A percentile compares a stretch with the other conserved stretches of the same genome.
Conservation (phyloP, 768 basidiomycete genomes). For the Tephrocybe sp. region DNA sequence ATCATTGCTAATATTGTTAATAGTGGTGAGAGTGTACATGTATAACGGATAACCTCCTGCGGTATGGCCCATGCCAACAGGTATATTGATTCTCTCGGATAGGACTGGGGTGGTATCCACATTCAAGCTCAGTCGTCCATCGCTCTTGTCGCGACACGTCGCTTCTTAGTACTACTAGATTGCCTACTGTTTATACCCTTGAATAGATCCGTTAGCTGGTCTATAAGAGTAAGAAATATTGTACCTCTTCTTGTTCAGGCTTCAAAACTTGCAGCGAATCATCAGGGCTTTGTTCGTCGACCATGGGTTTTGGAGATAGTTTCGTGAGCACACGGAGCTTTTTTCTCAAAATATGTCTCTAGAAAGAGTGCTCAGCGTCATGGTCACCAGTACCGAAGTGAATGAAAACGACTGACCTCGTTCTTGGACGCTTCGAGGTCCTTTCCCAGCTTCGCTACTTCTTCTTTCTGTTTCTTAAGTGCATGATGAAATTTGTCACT, state of each 20-base stretch:
- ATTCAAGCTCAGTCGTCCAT: background rate
- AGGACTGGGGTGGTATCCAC: too few species aligned
- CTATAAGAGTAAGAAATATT: background rate
- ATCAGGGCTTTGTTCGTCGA: constrained; percentile 8
- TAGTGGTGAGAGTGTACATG: too few species aligned
- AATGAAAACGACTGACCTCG: background rate
- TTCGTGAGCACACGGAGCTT: constrained; percentile 16
- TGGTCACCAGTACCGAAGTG: background rate
- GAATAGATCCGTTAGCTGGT: background rate
- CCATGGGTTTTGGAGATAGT: background rate
- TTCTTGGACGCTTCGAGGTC: constrained; percentile 8
- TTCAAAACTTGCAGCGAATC: constrained; percentile 17
- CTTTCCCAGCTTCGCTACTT: background rate
- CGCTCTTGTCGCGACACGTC: background rate
- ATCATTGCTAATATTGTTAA: too few species aligned
- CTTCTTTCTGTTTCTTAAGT: constrained; percentile 8
- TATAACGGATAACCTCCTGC: too few species aligned
- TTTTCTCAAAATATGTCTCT: constrained; percentile 12
- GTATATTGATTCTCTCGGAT: too few species aligned
- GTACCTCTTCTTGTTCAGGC: constrained; percentile 3
- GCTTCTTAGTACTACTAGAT: too few species aligned
- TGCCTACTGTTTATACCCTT: background rate
- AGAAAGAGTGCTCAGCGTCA: background rate
- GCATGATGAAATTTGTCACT: constrained; percentile 6
- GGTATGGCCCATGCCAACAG: too few species aligned